Evolutionary conservation across 2,329 filamentous ascomycete genomes (phyloP).

Genomic region (Stemphylium vesicarium): DNA sequence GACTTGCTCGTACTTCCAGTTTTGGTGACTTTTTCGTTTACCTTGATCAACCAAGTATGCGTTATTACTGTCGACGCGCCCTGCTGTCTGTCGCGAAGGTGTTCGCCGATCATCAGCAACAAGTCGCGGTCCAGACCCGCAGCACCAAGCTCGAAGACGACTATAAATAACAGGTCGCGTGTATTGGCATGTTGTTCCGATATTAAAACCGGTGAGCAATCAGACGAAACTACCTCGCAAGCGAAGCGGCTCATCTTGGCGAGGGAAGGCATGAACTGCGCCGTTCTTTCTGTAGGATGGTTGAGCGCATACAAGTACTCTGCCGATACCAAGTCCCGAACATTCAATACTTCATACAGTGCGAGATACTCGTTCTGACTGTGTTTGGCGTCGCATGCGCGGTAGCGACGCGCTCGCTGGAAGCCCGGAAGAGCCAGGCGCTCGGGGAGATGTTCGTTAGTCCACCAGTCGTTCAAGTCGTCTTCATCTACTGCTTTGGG

Average conservation of each 20-base stretch:
- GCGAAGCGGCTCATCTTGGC: constrained; percentile 21
- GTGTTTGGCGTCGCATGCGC: neutral
- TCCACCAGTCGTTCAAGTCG: constrained; percentile 27
- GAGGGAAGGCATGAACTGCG: constrained; percentile 21
- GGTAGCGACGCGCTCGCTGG: constrained; percentile 19
- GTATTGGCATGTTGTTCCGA: neutral
- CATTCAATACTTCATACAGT: constrained; percentile 12
- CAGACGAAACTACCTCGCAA: constrained; percentile 5
- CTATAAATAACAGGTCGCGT: neutral
- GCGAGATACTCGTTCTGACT: constrained; percentile 13
- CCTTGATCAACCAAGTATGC: neutral
- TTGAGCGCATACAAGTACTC: constrained; percentile 17
- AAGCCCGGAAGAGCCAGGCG: constrained; percentile 23
- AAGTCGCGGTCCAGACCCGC: neutral
- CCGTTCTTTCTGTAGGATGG: constrained; percentile 16
- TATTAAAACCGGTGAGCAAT: neutral
- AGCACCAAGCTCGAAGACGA: neutral
- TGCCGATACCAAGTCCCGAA: constrained; percentile 10
- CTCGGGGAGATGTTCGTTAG: constrained; percentile 26
- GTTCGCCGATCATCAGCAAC: neutral
- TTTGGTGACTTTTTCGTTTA: constrained; percentile 8
- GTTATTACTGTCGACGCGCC: neutral
- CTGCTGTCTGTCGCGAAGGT: neutral
- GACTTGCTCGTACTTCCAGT: constrained; percentile 18
- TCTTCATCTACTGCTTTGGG: constrained; percentile 3